Conservation (phyloP, 2,329 filamentous ascomycete species). For the Tolypocladium guangdongense region DNA sequence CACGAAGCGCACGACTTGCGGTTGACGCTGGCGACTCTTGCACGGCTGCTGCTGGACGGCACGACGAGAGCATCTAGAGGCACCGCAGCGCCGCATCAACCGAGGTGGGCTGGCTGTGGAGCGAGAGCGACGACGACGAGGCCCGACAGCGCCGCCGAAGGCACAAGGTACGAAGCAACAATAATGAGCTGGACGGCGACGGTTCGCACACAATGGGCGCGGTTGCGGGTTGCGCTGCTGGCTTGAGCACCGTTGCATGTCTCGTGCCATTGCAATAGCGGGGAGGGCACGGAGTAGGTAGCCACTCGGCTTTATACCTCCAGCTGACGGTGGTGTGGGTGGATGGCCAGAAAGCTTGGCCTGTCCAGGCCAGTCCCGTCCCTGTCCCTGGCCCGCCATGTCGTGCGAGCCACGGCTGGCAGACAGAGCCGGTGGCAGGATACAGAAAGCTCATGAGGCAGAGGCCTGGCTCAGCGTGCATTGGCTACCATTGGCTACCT, state of each 20-base stretch:
- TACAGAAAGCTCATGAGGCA: background rate
- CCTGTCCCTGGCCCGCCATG: background rate
- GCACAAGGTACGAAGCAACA: no score
- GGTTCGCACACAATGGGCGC: background rate
- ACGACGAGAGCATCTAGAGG: background rate
- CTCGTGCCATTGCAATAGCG: background rate
- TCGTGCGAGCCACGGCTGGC: background rate
- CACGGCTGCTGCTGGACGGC: background rate
- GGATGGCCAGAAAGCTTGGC: background rate
- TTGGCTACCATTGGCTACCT: no score
- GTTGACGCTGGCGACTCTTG: background rate
- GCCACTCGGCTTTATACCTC: background rate
- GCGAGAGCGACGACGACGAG: background rate
- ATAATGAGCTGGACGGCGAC: no score
- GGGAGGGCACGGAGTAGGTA: background rate
- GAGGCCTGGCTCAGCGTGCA: no score
- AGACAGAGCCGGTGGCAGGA: background rate
- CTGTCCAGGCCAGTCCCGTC: background rate
- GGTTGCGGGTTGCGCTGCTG: background rate
- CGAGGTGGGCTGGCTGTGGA: background rate
- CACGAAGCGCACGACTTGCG: background rate
- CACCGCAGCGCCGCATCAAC: background rate
- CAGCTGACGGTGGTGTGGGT: background rate
- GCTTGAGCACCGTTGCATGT: background rate
- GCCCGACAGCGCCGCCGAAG: background rate